These are phyloP conservation scores for Excoecaria agallocha DNA, from an alignment of 345 rosid genomes.

Conservation along the genomic window DNA sequence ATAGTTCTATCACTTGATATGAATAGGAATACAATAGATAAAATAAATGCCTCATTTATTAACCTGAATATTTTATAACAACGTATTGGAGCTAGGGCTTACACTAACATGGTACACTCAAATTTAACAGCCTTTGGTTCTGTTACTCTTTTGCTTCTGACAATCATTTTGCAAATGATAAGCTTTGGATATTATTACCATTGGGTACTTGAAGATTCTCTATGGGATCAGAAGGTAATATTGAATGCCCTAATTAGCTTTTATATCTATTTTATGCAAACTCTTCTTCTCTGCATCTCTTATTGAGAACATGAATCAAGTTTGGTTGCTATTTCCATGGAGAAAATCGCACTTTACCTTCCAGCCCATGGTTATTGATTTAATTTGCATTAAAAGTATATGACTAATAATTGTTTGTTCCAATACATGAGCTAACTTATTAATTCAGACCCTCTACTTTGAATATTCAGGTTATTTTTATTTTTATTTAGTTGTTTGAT, in stretches of 20 bases:
- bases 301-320: background rate
- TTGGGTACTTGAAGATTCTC: conserved; percentile 62
- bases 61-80: no score
- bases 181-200: conserved; percentile 90
- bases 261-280: background rate
- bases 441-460: no score
- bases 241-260: background rate
- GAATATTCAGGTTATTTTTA: no score
- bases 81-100: no score
- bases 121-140: no score
- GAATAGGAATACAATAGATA: no score
- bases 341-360: background rate
- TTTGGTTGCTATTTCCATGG: background rate
- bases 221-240: conserved; percentile 69
- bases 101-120: no score
- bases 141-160: conserved; percentile 8
- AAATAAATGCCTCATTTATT: no score
- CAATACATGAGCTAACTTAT: conserved; percentile 6
- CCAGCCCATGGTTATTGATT: background rate
- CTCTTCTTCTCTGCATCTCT: conserved; percentile 5
- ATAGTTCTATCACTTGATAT: no score
- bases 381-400: background rate
- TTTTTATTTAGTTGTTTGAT: no score
- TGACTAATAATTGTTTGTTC: background rate
- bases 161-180: conserved; percentile 85